Evolutionary conservation across 2,329 filamentous ascomycete species (phyloP), one percentile per base, ranked within the genome.

Genomic region (Epicoccum sorghinum): DNA sequence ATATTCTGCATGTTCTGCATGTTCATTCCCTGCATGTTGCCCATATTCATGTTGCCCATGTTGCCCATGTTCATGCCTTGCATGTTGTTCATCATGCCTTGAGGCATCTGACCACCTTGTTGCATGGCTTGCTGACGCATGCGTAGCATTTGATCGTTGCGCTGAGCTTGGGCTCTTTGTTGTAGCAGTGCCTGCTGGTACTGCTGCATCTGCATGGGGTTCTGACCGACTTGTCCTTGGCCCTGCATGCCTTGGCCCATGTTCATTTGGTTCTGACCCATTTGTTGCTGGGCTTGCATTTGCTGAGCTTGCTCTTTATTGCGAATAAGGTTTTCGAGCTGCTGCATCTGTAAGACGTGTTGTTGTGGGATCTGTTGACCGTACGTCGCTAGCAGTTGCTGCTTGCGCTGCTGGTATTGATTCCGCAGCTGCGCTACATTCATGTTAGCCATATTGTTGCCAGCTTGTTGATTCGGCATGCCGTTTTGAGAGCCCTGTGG

Each of bases 71-170:
- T 67, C 59, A 74, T 72, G 40, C 60, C 61, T 57, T 62, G 69
- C 67, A 68, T 72, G 50, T 64, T 65, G 56, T 65, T 64, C 66
- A 71, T 71, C 65, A 73, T 71, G n/a, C 61, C 61, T 36, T 63
- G 62, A 0, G 59, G 65, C 36, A 70, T 62, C 38, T 72, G 64
- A 7, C 62, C 64, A 36, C 63, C 59, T 54, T 72, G 65, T 51
- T 70, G 65, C 63, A 64, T 62, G 38, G 62, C 67, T 36, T 69
- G 70, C 46, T 72, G 70, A 3, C 64, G 70, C 64, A 73, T 70
- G 12, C 66, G 56, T 52, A 69, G 58, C 14, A 70, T 59, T 44
- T 75, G 72, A 41, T 73, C 70, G 37, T 73, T 68, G 42, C 70
- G 71, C 22, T 67, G 62, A 22, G 70, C 65, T 25, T 73, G 64